Evolutionary conservation across 768 basidiomycete genomes (phyloP).

Genomic region (Hydnomerulius pinastri): DNA sequence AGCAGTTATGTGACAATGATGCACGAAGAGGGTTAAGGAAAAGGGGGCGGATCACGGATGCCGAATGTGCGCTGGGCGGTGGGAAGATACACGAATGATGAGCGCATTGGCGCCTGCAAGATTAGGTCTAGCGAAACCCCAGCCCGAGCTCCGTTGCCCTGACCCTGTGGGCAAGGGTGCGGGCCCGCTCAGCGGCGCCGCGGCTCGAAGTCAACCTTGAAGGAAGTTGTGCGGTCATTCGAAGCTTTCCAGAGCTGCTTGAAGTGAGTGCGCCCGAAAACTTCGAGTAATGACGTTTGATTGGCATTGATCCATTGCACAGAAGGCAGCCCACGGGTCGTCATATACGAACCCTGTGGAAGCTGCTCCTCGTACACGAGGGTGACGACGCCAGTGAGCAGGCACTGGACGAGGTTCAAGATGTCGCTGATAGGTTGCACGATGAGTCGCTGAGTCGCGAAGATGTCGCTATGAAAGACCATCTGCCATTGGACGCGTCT

Average conservation of each 20-base stretch:
- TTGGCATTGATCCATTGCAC: conserved; percentile 76
- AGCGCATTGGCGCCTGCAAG: conserved; percentile 10
- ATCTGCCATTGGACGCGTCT: conserved; percentile 86
- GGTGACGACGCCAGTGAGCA: conserved; percentile 71
- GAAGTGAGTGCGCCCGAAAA: conserved; percentile 75
- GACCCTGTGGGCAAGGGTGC: conserved; percentile 15
- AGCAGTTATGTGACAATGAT: conserved; percentile 44
- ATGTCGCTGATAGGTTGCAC: conserved; percentile 71
- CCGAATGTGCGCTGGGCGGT: conserved; percentile 19
- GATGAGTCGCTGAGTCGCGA: conserved; percentile 68
- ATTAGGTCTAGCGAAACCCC: conserved; percentile 11
- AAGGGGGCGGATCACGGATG: conserved; percentile 30
- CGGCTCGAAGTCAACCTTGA: conserved; percentile 68
- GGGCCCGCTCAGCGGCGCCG: conserved; percentile 34
- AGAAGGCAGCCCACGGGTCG: conserved; percentile 76
- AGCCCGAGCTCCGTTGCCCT: conserved; percentile 17
- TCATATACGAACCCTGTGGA: conserved; percentile 69
- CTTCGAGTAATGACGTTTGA: conserved; percentile 63
- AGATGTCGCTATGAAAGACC: conserved; percentile 82
- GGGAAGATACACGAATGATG: conserved; percentile 17
- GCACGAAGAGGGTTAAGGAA: conserved; percentile 22
- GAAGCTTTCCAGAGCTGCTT: conserved; percentile 72
- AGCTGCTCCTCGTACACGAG: conserved; percentile 75
- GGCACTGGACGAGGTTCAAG: conserved; percentile 67
- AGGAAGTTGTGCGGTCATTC: conserved; percentile 68